Base-by-base conservation (phyloP, 768 basidiomycete genomes). In the Podaxis pistillaris region DNA sequence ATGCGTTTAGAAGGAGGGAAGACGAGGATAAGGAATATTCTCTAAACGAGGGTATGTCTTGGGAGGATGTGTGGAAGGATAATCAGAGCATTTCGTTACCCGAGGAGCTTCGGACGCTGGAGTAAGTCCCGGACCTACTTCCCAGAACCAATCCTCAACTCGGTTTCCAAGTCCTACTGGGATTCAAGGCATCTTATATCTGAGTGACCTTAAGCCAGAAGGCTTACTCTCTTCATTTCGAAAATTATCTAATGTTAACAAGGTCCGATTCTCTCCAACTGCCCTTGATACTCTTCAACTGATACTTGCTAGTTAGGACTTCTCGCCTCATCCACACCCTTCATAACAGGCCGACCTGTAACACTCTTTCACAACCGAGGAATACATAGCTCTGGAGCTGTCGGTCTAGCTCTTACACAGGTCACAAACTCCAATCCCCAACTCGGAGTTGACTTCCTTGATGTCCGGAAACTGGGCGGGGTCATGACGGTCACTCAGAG, bases 281-380 rank as follows among this genome's bases (percentile, higher is more conserved):
- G 8, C 15, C 13, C 44, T 33, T 41, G 24, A 50, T 53, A 19
- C 30, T 13, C 19, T 9, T 19, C 3, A 4, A n/a, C 46, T 44
- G 15, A 51, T 19, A 12, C 9, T 46, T 59, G 46, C 33, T 63
- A 91, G 85, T 73, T 91, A 57, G 89, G 90, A 3, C 78, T 93
- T 19, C 72, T 89, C 22, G 88, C 86, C 0, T 79, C 90, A 0
- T 87, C 90, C 2, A 93, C 92, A 1, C 90, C 91, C 0, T 93
- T 93, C 70, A 74, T 91, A 4, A 93, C 90, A 1, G 92, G 91
- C 13, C 76, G 88, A 19, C 86, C 87, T 0, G 83, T 88, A 30
- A 93, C 91, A 0, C 75, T 93, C 9, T 86, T 92, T 63, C 73
- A 80, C 62, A 82, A 88, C 55, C 75, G 78, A 40, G 69, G 78